Evolutionary conservation across 2,329 filamentous ascomycete genomes (phyloP).

Genomic region (Metarhizium humberi): DNA sequence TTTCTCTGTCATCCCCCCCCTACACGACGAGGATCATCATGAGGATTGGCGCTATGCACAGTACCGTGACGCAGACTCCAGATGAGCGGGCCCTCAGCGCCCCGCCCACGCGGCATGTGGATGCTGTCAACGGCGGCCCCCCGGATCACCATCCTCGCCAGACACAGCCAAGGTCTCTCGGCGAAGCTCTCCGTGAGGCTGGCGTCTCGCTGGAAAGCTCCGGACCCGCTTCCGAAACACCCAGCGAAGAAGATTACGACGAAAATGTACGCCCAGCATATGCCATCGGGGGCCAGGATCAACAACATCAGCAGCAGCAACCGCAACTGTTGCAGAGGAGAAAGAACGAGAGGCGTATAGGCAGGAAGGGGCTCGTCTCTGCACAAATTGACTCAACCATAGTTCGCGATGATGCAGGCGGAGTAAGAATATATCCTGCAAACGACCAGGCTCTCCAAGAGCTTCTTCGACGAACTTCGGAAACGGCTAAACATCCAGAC

Average conservation of each 20-base stretch:
- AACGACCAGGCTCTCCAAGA: conserved; percentile 20
- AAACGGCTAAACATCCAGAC: conserved; percentile 12
- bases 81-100: background rate
- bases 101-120: background rate
- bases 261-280: conserved; percentile 22
- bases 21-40: too few relatives aligned
- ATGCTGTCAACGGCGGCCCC: background rate
- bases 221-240: conserved; percentile 24
- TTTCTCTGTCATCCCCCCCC: background rate
- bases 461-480: conserved; percentile 15
- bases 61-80: background rate
- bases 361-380: background rate
- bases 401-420: conserved; percentile 14
- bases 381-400: conserved; percentile 5
- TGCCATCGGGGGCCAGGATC: conserved; percentile 5
- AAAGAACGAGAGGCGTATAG: background rate
- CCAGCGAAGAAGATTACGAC: conserved; percentile 38
- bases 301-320: background rate
- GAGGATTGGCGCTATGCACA: background rate
- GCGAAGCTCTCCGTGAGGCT: conserved; percentile 16
- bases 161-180: conserved; percentile 14
- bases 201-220: conserved; percentile 14
- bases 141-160: background rate
- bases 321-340: background rate
- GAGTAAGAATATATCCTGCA: conserved; percentile 17